Percentiles rank a stretch among this genome's conserved stretches.
phyloP scores from a whole-genome alignment of 2,329 filamentous ascomycete genomes.

The Metarhizium rileyi region DNA sequence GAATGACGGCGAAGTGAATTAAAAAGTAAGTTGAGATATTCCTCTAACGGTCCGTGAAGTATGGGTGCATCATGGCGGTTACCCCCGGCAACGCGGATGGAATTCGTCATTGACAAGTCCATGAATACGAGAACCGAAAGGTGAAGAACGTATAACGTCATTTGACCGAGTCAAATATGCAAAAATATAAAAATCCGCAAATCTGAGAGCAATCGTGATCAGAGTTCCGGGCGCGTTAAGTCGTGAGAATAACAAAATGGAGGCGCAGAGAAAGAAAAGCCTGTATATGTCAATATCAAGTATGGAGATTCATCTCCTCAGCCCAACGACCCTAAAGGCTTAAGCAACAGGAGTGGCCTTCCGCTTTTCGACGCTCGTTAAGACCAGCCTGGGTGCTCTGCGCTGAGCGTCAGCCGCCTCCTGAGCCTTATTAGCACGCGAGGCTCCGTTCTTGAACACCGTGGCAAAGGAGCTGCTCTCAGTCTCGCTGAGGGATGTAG shows the following conservation, averaged over 20 bases:
- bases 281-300: constrained; percentile 10
- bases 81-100: not conserved
- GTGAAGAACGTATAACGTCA: not conserved
- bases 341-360: constrained; percentile 36
- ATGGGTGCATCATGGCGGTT: not conserved
- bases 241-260: constrained; percentile 21
- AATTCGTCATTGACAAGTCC: not conserved
- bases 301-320: not conserved
- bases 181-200: constrained; percentile 9
- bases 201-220: constrained; percentile 23
- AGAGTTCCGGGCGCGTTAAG: constrained; percentile 27
- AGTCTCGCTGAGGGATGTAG: constrained; percentile 34
- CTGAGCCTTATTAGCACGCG: constrained; percentile 41
- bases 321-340: constrained; percentile 7
- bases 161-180: not conserved
- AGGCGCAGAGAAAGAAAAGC: constrained; percentile 14
- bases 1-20: constrained; percentile 32
- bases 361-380: constrained; percentile 85
- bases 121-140: not conserved
- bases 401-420: constrained; percentile 55
- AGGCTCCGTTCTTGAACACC: constrained; percentile 51
- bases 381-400: constrained; percentile 76
- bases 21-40: constrained; percentile 6
- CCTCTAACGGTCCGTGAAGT: not conserved
- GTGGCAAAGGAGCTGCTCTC: constrained; percentile 54